These are phyloP conservation scores for Yarrowia porcina DNA, from an alignment of 805 yeast genomes.

Conservation along the genomic window DNA sequence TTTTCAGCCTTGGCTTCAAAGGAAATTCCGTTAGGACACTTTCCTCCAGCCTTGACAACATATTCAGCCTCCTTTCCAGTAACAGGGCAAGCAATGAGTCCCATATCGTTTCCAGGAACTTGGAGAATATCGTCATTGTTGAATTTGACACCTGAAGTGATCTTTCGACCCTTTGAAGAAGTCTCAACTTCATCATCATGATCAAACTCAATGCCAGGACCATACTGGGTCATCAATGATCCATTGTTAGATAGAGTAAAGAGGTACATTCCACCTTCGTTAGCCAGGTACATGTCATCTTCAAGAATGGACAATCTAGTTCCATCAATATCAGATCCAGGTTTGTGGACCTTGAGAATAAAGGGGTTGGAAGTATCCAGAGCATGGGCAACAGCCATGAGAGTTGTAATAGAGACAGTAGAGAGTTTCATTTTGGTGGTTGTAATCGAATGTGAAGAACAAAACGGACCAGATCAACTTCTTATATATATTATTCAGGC, in stretches of 20 bases:
- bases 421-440: neutral
- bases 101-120: constrained; percentile 5
- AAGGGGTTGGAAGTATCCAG: constrained; percentile 15
- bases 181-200: constrained; percentile 18
- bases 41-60: neutral
- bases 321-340: constrained; percentile 11
- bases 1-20: constrained; percentile 19
- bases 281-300: neutral
- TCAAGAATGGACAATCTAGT: neutral
- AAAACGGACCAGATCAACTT: neutral
- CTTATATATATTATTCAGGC: neutral
- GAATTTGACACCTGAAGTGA: neutral
- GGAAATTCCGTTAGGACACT: neutral
- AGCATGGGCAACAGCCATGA: constrained; percentile 13
- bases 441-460: neutral
- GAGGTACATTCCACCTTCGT: constrained; percentile 10
- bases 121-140: neutral
- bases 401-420: neutral
- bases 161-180: neutral
- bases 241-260: constrained; percentile 19
- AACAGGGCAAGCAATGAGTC: constrained; percentile 21
- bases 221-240: neutral
- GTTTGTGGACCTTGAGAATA: constrained; percentile 5
- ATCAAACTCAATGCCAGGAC: constrained; percentile 13
- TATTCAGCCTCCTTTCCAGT: constrained; percentile 1